Conservation (phyloP, 1,139 yeast genomes). For the Hemisphaericaspora xylofermentans region DNA sequence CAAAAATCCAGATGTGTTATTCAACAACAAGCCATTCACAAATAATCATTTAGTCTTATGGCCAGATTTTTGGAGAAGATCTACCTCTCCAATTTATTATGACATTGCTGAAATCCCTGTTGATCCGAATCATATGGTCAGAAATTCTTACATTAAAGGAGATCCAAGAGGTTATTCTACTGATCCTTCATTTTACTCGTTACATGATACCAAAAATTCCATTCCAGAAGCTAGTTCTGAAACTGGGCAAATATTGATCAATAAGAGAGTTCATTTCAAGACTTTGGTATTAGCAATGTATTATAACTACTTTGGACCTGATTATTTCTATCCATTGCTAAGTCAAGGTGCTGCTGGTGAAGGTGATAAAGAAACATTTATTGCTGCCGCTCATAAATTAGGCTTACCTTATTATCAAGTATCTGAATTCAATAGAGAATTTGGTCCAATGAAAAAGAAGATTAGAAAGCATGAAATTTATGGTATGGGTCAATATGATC, state of each 20-base stretch:
- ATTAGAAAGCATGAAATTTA: slow-evolving; percentile 27
- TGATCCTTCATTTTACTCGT: slow-evolving; percentile 18
- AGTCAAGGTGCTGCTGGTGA: slow-evolving; percentile 63
- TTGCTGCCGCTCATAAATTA: slow-evolving; percentile 57
- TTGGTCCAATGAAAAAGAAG: slow-evolving; percentile 27
- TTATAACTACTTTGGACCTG: slow-evolving; percentile 56
- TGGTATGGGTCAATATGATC: slow-evolving; percentile 43
- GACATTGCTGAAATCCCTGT: slow-evolving; percentile 28
- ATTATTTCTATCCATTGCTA: slow-evolving; percentile 51
- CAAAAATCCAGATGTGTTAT: slow-evolving; percentile 32
- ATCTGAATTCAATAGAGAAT: slow-evolving; percentile 38
- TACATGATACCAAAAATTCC: slow-evolving; percentile 55
- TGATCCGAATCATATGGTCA: slow-evolving; percentile 18
- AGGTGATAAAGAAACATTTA: slow-evolving; percentile 64
- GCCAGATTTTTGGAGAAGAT: slow-evolving; percentile 45
- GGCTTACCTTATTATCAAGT: slow-evolving; percentile 55
- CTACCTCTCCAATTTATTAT: slow-evolving; percentile 36
- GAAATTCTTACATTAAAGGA: slow-evolving; percentile 29
- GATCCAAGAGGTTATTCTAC: slow-evolving; percentile 25
- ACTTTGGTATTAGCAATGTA: slow-evolving; percentile 54
- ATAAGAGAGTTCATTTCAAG: slow-evolving; percentile 49
- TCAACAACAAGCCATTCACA: slow-evolving; percentile 31
- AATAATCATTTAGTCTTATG: slow-evolving; percentile 30
- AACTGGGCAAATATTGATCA: slow-evolving; percentile 57
- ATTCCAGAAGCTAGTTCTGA: slow-evolving; percentile 62